Conservation (phyloP, 495 filamentous ascomycete species). For the Antarctomyces pellizariae region DNA sequence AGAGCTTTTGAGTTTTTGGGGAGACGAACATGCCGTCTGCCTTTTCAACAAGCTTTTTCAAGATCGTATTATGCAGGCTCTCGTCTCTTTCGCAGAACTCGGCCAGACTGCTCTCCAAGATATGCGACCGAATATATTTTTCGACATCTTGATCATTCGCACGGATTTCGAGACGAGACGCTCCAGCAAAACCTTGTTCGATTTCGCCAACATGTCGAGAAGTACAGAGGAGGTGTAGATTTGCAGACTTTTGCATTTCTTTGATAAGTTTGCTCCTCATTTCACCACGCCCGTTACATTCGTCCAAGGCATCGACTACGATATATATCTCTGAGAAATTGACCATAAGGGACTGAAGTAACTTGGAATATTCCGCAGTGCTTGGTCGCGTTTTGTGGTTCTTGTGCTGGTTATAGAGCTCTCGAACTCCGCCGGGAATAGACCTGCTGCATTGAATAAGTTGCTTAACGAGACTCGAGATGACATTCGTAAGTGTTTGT, state of each 20-base stretch:
- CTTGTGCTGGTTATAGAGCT: slow-evolving; percentile 1
- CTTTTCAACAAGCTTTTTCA: slow-evolving; percentile 1
- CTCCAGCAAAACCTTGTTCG: background rate
- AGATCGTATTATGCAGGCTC: slow-evolving; percentile 6
- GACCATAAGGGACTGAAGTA: background rate
- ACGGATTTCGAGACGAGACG: background rate
- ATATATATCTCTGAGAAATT: slow-evolving; percentile 4
- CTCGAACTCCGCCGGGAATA: background rate
- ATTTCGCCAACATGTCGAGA: slow-evolving; percentile 1
- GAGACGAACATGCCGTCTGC: slow-evolving; percentile 7
- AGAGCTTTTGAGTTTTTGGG: too few relatives aligned
- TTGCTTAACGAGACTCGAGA: slow-evolving; percentile 7
- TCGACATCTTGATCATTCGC: background rate
- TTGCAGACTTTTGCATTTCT: too few relatives aligned
- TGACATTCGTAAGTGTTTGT: slow-evolving; percentile 5
- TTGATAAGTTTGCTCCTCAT: too few relatives aligned
- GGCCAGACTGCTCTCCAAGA: background rate
- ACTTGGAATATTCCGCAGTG: background rate
- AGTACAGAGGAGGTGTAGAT: background rate
- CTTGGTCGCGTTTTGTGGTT: too few relatives aligned
- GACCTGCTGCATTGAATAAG: slow-evolving; percentile 1
- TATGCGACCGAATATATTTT: background rate
- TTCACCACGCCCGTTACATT: slow-evolving; percentile 1
- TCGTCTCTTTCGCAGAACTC: background rate
- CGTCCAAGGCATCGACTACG: slow-evolving; percentile 8